phyloP scores from a whole-genome alignment of 345 rosid species.

The Syzygium grande region DNA sequence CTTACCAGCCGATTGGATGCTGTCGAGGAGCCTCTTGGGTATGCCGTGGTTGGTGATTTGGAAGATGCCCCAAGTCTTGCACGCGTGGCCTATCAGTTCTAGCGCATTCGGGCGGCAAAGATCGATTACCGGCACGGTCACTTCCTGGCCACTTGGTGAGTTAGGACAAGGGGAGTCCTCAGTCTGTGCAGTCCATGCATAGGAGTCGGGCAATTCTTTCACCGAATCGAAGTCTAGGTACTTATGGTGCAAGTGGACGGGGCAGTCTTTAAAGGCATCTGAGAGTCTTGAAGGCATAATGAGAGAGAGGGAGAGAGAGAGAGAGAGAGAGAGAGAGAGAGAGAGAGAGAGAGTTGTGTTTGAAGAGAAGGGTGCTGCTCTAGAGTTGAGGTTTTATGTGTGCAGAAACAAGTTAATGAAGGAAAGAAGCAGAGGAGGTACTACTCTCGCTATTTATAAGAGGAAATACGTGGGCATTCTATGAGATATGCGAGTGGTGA shows the following conservation, averaged over 20 bases:
- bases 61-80: constrained; percentile 70
- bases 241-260: constrained; percentile 39
- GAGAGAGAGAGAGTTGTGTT: background rate
- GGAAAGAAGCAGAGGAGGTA: background rate
- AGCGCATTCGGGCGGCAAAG: constrained; percentile 24
- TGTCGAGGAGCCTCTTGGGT: constrained; percentile 28
- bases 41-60: constrained; percentile 69
- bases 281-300: constrained; percentile 55
- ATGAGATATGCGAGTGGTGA: background rate
- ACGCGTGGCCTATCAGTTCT: constrained; percentile 35
- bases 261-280: constrained; percentile 53
- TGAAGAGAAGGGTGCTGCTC: background rate
- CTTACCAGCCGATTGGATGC: constrained; percentile 24
- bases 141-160: background rate
- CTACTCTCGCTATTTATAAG: background rate
- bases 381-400: background rate
- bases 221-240: constrained; percentile 50
- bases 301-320: background rate
- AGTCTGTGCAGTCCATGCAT: constrained; percentile 41
- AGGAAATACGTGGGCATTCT: background rate
- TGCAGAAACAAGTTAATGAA: background rate
- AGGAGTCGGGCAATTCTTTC: constrained; percentile 68
- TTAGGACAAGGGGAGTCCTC: constrained; percentile 21
- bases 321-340: background rate
- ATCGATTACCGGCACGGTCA: constrained; percentile 44